Conservation (phyloP, 768 basidiomycete species). For the Nidula microcarpa region DNA sequence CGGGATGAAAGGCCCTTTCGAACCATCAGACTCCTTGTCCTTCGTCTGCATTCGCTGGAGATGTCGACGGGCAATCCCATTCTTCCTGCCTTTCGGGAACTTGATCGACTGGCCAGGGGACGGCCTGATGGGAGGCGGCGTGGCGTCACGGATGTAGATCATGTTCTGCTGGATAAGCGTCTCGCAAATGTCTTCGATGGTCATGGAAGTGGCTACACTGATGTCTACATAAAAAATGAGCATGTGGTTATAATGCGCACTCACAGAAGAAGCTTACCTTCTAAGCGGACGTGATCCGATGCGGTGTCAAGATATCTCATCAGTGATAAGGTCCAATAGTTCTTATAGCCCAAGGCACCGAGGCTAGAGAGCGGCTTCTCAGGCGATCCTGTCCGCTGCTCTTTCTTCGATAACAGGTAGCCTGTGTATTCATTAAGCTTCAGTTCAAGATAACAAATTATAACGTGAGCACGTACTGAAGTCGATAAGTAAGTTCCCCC, state of each 20-base stretch:
- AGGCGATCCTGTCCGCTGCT: conserved; percentile 84
- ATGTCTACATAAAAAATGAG: conserved; percentile 54
- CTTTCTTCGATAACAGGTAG: conserved; percentile 94
- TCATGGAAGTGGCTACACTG: conserved; percentile 84
- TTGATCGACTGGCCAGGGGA: conserved; percentile 80
- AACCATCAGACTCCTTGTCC: conserved; percentile 32
- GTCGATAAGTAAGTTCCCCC: conserved; percentile 96
- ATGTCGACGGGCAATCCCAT: conserved; percentile 62
- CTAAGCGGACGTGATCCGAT: conserved; percentile 59
- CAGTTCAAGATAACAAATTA: not conserved
- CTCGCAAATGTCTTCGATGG: conserved; percentile 78
- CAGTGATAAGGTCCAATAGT: conserved; percentile 88
- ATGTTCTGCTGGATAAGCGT: conserved; percentile 72
- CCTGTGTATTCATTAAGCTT: conserved; percentile 42
- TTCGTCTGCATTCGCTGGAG: conserved; percentile 57
- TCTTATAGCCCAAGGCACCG: conserved; percentile 91
- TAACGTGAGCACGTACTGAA: conserved; percentile 82
- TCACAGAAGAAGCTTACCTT: conserved; percentile 55
- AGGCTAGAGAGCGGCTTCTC: conserved; percentile 94
- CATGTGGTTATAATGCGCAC: not conserved
- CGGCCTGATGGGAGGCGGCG: conserved; percentile 52
- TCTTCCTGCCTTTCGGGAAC: conserved; percentile 63
- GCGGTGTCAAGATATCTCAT: conserved; percentile 72
- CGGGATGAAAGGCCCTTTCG: conserved; percentile 54
- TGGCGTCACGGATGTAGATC: conserved; percentile 56